Evolutionary conservation across 257 asterid species (phyloP).

Genomic region (Handroanthus guayacan): DNA sequence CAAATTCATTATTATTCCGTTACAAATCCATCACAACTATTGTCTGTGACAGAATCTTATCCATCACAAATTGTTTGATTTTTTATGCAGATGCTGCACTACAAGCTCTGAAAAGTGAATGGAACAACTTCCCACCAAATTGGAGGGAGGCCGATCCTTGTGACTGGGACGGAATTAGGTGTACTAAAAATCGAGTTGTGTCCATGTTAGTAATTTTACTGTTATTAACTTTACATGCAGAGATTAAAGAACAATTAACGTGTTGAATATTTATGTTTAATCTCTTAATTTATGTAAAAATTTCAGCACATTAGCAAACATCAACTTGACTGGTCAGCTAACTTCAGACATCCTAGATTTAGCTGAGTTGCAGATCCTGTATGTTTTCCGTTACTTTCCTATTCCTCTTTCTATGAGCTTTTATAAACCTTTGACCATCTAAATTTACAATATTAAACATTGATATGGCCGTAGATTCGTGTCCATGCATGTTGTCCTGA

Average conservation of each 20-base stretch:
- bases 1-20: too few relatives aligned
- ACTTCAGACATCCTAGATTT: conserved; percentile 67
- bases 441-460: too few relatives aligned
- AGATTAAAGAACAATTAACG: too few relatives aligned
- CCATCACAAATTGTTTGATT: conserved; percentile 11
- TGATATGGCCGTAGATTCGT: too few relatives aligned
- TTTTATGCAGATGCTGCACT: conserved; percentile 62
- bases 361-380: conserved; percentile 80
- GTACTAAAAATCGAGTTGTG: conserved; percentile 55
- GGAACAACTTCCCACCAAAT: conserved; percentile 77
- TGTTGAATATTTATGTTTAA: not conserved
- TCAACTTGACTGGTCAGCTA: conserved; percentile 61
- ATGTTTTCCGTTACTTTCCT: conserved; percentile 36
- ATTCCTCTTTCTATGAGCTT: not conserved
- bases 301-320: conserved; percentile 75
- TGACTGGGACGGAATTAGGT: conserved; percentile 79
- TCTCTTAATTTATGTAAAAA: conserved; percentile 1
- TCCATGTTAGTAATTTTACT: conserved; percentile 58
- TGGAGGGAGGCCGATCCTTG: conserved; percentile 88
- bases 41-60: too few relatives aligned
- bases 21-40: too few relatives aligned
- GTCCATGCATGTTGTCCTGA: conserved; percentile 19
- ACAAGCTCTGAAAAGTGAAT: conserved; percentile 47
- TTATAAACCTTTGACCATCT: too few relatives aligned
- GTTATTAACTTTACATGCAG: too few relatives aligned